These are phyloP conservation scores for Boletus huronensis DNA, from an alignment of 768 basidiomycete genomes.

Conservation along the genomic window DNA sequence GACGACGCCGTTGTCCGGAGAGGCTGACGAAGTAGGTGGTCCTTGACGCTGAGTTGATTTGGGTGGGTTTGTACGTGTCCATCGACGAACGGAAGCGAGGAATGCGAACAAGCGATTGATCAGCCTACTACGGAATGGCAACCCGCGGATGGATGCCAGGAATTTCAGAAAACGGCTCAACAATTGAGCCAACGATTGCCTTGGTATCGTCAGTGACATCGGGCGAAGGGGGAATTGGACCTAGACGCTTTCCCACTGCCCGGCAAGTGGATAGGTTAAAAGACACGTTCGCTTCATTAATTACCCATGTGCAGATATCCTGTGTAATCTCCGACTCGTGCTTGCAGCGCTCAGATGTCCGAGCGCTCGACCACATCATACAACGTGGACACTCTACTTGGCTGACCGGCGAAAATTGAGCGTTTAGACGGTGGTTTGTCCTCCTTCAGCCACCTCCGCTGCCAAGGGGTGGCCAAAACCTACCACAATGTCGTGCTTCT, in stretches of 20 bases:
- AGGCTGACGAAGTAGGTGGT: background rate
- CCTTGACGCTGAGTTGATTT: background rate
- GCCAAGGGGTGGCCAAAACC: no score
- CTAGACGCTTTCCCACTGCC: no score
- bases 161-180: constrained; percentile 4
- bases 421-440: background rate
- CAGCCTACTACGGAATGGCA: background rate
- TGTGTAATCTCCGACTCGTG: background rate
- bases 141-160: background rate
- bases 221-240: background rate
- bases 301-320: background rate
- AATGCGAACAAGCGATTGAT: background rate
- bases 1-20: background rate
- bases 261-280: no score
- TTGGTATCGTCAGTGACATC: background rate
- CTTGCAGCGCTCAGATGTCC: background rate
- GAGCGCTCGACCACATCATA: background rate
- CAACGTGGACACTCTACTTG: background rate
- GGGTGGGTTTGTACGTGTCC: background rate
- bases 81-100: constrained; percentile 2
- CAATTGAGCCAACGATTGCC: background rate
- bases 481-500: no score
- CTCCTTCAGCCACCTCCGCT: no score
- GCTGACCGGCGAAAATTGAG: background rate
- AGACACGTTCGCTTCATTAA: background rate